A percentile compares a stretch with the other conserved stretches of the same genome.
These are phyloP conservation scores for Thymus mandschuricus DNA, from an alignment of 257 asterid genomes.

Conservation along the genomic window DNA sequence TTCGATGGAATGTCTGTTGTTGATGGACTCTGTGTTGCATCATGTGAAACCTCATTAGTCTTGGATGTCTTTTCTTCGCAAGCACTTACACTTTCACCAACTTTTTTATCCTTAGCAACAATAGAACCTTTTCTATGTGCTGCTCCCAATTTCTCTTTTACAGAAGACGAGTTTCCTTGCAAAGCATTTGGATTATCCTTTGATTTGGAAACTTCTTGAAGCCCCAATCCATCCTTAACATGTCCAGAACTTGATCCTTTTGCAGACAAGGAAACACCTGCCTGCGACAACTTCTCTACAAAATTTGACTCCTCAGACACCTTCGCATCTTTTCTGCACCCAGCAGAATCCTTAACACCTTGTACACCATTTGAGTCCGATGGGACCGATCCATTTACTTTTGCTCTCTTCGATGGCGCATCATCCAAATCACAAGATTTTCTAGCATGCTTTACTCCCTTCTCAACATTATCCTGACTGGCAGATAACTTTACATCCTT, in stretches of 20 bases:
- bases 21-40: constrained; percentile 21
- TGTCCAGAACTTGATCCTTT: constrained; percentile 26
- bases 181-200: constrained; percentile 20
- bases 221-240: constrained; percentile 21
- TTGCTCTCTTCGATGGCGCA: constrained; percentile 44
- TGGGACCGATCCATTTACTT: constrained; percentile 35
- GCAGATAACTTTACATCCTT: constrained; percentile 28
- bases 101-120: constrained; percentile 16
- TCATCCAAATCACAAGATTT: constrained; percentile 37
- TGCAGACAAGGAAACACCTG: constrained; percentile 1
- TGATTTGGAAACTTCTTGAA: constrained; percentile 11
- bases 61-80: constrained; percentile 20
- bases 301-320: constrained; percentile 27
- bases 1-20: constrained; percentile 1
- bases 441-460: constrained; percentile 39
- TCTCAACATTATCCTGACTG: constrained; percentile 35
- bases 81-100: constrained; percentile 26
- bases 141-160: constrained; percentile 27
- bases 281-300: constrained; percentile 21
- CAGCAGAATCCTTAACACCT: constrained; percentile 35
- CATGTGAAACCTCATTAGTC: constrained; percentile 22
- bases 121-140: constrained; percentile 28
- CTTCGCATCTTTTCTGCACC: constrained; percentile 34
- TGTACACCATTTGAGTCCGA: constrained; percentile 30
- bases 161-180: constrained; percentile 21